These are phyloP conservation scores for Globisporangium spiculum DNA, from an alignment of 352 stramenopile species.

Conservation along the genomic window DNA sequence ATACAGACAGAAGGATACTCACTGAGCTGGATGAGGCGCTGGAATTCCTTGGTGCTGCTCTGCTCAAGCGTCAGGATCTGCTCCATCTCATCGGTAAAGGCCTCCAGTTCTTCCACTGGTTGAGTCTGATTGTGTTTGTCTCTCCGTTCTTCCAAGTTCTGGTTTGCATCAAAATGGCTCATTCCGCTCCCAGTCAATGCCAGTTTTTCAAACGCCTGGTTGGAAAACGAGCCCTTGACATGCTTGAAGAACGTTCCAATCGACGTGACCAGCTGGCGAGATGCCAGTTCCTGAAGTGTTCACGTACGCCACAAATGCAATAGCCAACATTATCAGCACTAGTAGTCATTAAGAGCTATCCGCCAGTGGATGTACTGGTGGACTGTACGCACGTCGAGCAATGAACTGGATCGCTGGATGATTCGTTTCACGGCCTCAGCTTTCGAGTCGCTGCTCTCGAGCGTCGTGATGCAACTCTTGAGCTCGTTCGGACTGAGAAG, in stretches of 20 bases:
- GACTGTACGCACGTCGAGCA: conserved; percentile 27
- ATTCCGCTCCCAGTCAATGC: neutral
- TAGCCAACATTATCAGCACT: neutral
- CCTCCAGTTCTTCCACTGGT: neutral
- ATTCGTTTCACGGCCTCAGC: conserved; percentile 22
- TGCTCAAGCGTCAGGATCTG: conserved; percentile 15
- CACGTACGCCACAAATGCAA: no score
- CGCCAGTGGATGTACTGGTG: neutral
- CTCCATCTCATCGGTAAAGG: neutral
- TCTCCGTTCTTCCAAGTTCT: neutral
- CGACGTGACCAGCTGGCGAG: conserved; percentile 32
- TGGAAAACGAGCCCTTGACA: conserved; percentile 25
- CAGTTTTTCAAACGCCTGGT: conserved; percentile 19
- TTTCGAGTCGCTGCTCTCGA: conserved; percentile 12
- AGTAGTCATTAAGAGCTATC: neutral
- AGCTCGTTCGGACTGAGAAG: conserved; percentile 19
- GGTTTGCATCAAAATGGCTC: neutral
- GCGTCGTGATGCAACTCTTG: conserved; percentile 6
- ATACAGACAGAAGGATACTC: neutral
- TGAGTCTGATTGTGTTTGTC: neutral
- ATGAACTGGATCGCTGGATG: conserved; percentile 27
- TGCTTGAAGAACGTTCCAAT: conserved; percentile 39
- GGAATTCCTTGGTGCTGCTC: conserved; percentile 12
- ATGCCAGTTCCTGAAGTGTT: conserved; percentile 28
- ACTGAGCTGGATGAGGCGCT: conserved; percentile 19